These are phyloP conservation scores for Logfia minima DNA, from an alignment of 129 eudicot species.

Conservation along the genomic window DNA sequence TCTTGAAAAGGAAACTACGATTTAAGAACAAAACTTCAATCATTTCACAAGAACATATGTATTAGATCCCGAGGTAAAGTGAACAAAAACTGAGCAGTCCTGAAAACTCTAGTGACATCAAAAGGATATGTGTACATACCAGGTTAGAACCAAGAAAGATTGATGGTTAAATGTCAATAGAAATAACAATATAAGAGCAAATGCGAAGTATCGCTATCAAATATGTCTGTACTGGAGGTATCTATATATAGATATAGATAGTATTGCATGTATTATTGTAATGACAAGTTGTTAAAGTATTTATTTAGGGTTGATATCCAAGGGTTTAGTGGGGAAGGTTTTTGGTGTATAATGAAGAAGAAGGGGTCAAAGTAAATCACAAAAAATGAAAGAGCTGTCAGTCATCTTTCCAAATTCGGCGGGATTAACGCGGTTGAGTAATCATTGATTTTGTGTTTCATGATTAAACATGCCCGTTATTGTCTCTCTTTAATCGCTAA, in stretches of 20 bases:
- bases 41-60: neutral
- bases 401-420: constrained; percentile 39
- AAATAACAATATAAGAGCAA: constrained; percentile 22
- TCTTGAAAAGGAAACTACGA: neutral
- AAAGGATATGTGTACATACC: constrained; percentile 34
- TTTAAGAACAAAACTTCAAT: neutral
- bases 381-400: constrained; percentile 27
- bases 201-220: constrained; percentile 19
- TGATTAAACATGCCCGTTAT: constrained; percentile 25
- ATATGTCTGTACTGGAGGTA: neutral
- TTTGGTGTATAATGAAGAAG: neutral
- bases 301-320: constrained; percentile 17
- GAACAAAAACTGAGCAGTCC: constrained; percentile 14
- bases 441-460: constrained; percentile 31
- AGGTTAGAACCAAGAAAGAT: constrained; percentile 21
- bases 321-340: constrained; percentile 23
- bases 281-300: constrained; percentile 11
- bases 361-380: constrained; percentile 1
- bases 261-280: neutral
- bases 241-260: constrained; percentile 22
- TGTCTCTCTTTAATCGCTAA: constrained; percentile 19
- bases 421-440: constrained; percentile 60
- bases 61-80: neutral
- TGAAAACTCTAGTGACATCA: neutral
- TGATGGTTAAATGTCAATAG: neutral